A percentile compares a stretch with the other conserved stretches of the same genome.
Evolutionary conservation across 768 basidiomycete species (phyloP).

Genomic region (Hygrocybe punicea): DNA sequence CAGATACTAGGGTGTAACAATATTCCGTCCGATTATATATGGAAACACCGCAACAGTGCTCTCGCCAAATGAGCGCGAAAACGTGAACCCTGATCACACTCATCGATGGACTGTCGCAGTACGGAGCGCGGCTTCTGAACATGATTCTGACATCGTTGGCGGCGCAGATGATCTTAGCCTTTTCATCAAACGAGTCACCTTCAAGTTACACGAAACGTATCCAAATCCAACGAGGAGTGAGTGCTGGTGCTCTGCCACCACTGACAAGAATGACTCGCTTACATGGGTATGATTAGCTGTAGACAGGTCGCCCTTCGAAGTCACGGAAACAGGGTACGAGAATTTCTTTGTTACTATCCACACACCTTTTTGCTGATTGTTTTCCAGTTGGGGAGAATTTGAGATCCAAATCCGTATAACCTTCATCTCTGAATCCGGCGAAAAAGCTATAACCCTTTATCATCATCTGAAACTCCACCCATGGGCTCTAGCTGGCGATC

Average conservation of each 20-base stretch:
- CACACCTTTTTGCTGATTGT: neutral
- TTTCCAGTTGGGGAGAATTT: constrained; percentile 91
- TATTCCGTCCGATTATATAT: constrained; percentile 90
- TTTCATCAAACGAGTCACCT: constrained; percentile 93
- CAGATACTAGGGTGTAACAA: constrained; percentile 67
- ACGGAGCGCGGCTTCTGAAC: constrained; percentile 76
- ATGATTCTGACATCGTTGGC: constrained; percentile 74
- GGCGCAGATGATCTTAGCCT: constrained; percentile 88
- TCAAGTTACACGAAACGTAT: constrained; percentile 97
- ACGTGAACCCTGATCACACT: constrained; percentile 69
- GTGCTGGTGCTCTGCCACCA: too few species aligned
- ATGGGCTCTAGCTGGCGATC: constrained; percentile 64
- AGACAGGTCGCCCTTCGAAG: constrained; percentile 91
- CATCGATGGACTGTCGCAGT: constrained; percentile 97
- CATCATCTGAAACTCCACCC: constrained; percentile 97
- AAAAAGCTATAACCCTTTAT: constrained; percentile 82
- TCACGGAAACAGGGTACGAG: constrained; percentile 88
- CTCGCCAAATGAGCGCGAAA: constrained; percentile 65
- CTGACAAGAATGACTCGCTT: neutral
- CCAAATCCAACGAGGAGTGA: constrained; percentile 84
- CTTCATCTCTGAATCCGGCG: constrained; percentile 84
- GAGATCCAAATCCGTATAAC: constrained; percentile 90
- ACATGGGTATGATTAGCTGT: constrained; percentile 50
- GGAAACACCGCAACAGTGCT: constrained; percentile 88
- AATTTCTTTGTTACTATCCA: neutral